These are phyloP conservation scores for Ilex aquifolium DNA, from an alignment of 257 asterid species.

Conservation along the genomic window DNA sequence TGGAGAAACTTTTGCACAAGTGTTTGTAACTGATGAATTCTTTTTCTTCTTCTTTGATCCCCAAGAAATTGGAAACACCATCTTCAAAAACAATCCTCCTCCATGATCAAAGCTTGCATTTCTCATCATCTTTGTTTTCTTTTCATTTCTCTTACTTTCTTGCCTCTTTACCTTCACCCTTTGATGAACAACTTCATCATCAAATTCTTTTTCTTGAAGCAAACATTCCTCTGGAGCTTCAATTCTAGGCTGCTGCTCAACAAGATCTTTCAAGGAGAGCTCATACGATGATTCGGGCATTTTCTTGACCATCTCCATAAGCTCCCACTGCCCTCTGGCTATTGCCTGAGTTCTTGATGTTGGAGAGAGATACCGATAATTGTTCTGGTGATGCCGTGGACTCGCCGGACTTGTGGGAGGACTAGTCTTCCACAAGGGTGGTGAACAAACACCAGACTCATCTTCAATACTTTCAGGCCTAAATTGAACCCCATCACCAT, in stretches of 20 bases:
- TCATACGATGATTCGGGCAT: constrained; percentile 79
- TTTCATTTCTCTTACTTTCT: constrained; percentile 27
- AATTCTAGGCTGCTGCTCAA: constrained; percentile 32
- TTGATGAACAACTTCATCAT: constrained; percentile 13
- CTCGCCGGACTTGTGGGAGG: constrained; percentile 35
- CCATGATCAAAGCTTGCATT: constrained; percentile 40
- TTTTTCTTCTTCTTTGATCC: constrained; percentile 35
- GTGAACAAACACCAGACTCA: constrained; percentile 51
- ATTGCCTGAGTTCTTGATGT: constrained; percentile 63
- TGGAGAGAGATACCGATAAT: constrained; percentile 34
- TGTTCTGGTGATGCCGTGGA: constrained; percentile 27
- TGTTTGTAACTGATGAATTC: constrained; percentile 1
- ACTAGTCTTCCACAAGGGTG: constrained; percentile 55
- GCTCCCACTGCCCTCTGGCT: constrained; percentile 69
- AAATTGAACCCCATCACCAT: constrained; percentile 26
- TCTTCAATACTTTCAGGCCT: constrained; percentile 27
- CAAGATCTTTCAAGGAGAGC: constrained; percentile 65
- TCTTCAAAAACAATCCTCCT: constrained; percentile 59
- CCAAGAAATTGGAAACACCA: constrained; percentile 51
- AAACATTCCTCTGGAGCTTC: constrained; percentile 17
- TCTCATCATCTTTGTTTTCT: constrained; percentile 20
- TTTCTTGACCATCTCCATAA: constrained; percentile 79
- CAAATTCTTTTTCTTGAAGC: constrained; percentile 2
- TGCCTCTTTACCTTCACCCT: constrained; percentile 25
- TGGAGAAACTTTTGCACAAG: constrained; percentile 40